Percentiles rank a stretch among this genome's conserved stretches.
Conservation (phyloP, 352 stramenopile species). For the Blastocystis hominis region DNA sequence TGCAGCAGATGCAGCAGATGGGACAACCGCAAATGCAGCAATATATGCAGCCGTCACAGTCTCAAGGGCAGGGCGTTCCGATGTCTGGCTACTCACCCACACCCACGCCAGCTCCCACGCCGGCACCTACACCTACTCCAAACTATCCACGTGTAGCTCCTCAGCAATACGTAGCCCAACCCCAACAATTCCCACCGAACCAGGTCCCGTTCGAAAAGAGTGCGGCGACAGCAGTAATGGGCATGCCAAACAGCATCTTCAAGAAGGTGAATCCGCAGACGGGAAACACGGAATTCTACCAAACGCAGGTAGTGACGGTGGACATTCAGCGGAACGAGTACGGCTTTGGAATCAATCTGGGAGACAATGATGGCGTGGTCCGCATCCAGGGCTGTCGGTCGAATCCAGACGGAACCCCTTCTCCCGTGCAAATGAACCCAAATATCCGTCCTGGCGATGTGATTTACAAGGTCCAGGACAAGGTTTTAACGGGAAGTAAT, state of each 20-base stretch:
- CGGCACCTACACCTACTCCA: not conserved
- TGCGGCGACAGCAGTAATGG: constrained; percentile 15
- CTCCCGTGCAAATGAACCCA: not conserved
- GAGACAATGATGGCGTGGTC: constrained; percentile 20
- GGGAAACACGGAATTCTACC: constrained; percentile 8
- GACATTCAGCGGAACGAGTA: constrained; percentile 25
- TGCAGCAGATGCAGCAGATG: not conserved
- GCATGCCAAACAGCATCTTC: constrained; percentile 17
- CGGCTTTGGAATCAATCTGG: constrained; percentile 53
- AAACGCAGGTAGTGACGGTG: constrained; percentile 9
- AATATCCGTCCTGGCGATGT: not conserved
- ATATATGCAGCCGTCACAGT: not conserved
- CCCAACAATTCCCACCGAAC: not conserved
- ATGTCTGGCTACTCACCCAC: not conserved
- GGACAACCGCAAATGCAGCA: not conserved
- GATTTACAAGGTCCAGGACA: constrained; percentile 48
- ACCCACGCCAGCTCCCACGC: too few relatives aligned
- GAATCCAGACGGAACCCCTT: constrained; percentile 20
- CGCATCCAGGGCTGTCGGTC: constrained; percentile 28
- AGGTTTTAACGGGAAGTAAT: not conserved
- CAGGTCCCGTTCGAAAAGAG: not conserved
- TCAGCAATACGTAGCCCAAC: not conserved
- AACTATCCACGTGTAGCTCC: not conserved
- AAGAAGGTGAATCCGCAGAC: not conserved
- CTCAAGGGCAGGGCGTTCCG: not conserved